These are phyloP conservation scores for Parietaria judaica DNA, from an alignment of 306 rosid species.

Conservation along the genomic window DNA sequence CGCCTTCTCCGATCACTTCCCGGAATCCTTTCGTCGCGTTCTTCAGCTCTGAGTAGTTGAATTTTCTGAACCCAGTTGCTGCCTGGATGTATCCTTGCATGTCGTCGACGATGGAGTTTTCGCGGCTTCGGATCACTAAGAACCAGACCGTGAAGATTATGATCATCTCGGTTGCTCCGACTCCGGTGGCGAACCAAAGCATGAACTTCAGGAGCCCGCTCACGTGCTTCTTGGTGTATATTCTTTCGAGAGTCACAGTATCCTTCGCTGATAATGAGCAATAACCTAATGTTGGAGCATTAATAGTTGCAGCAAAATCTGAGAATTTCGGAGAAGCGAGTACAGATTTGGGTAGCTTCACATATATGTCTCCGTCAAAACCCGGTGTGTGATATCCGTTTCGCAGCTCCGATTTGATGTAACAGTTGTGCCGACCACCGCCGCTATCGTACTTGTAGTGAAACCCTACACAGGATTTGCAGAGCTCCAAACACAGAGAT, in stretches of 20 bases:
- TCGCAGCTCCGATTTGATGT: conserved; percentile 18
- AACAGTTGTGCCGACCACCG: conserved; percentile 20
- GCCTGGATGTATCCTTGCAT: conserved; percentile 22
- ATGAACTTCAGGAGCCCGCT: conserved; percentile 18
- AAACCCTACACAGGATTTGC: conserved; percentile 30
- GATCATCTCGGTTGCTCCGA: conserved; percentile 27
- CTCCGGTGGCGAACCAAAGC: conserved; percentile 30
- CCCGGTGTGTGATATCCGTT: conserved; percentile 23
- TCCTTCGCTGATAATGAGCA: conserved; percentile 10
- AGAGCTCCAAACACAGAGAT: conserved; percentile 17
- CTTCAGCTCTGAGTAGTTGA: conserved; percentile 34
- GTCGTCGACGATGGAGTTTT: not conserved
- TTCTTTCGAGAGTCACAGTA: conserved; percentile 2
- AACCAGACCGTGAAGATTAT: conserved; percentile 24
- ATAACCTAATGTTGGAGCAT: not conserved
- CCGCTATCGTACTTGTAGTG: conserved; percentile 5
- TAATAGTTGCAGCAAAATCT: not conserved
- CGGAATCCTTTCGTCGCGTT: conserved; percentile 33
- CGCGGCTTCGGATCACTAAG: conserved; percentile 3
- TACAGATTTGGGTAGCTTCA: conserved; percentile 25
- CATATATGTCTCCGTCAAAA: conserved; percentile 18
- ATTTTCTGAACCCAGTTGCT: conserved; percentile 22
- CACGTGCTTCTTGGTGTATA: not conserved
- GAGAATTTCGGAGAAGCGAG: not conserved
- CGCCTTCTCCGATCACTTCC: conserved; percentile 41